Evolutionary conservation across 2,329 filamentous ascomycete genomes (phyloP).

Genomic region (Claviceps africana): DNA sequence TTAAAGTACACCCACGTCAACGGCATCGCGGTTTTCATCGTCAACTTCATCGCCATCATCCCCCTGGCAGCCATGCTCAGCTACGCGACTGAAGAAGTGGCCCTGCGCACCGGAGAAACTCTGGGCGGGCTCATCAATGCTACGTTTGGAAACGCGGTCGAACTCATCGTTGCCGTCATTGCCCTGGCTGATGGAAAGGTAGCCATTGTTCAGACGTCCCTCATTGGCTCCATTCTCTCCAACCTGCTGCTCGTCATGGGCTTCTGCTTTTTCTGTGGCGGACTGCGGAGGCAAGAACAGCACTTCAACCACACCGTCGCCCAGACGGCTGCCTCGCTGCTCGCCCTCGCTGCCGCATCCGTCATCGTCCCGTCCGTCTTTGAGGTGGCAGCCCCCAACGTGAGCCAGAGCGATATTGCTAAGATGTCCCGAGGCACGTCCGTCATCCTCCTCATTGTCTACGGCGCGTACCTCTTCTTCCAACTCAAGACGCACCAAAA

Average conservation of each 20-base stretch:
- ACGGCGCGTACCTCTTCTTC: conserved; percentile 74
- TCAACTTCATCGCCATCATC: conserved; percentile 91
- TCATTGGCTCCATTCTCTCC: conserved; percentile 83
- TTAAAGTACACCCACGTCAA: conserved; percentile 49
- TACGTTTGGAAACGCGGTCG: conserved; percentile 84
- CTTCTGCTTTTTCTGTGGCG: conserved; percentile 85
- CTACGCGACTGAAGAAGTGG: conserved; percentile 83
- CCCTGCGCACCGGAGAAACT: conserved; percentile 67
- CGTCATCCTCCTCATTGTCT: conserved; percentile 72
- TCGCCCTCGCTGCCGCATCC: conserved; percentile 65
- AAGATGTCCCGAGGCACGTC: conserved; percentile 57
- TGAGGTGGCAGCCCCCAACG: conserved; percentile 32
- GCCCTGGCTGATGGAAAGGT: conserved; percentile 62
- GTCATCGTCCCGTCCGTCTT: conserved; percentile 88
- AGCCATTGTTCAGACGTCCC: conserved; percentile 78
- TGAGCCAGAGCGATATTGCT: conserved; percentile 36
- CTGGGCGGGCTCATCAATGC: conserved; percentile 82
- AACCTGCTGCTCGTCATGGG: conserved; percentile 81
- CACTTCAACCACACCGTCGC: conserved; percentile 87
- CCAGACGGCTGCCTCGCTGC: conserved; percentile 70
- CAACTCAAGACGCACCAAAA: conserved; percentile 73
- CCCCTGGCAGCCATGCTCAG: conserved; percentile 76
- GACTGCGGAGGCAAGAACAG: conserved; percentile 64
- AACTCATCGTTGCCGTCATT: conserved; percentile 78
- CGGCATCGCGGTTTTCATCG: conserved; percentile 57